Conservation (phyloP, 768 basidiomycete species). For the Russula sp. region DNA sequence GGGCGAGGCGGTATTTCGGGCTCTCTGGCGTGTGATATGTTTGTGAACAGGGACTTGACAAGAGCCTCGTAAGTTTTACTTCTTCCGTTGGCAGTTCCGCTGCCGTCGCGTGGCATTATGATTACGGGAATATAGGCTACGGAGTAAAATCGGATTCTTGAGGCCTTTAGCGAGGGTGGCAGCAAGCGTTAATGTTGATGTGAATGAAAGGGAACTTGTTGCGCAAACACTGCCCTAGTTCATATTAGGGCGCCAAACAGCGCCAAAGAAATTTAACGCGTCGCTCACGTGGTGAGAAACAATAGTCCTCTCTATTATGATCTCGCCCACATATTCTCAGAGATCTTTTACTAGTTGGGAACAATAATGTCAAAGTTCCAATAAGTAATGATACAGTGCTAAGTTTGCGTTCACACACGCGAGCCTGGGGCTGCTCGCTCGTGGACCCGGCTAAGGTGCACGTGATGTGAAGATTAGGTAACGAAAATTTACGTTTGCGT, state of each 20-base stretch:
- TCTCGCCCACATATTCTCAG: background rate
- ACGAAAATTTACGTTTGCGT: background rate
- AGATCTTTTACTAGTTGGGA: background rate
- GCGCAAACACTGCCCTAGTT: background rate
- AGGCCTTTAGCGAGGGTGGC: background rate
- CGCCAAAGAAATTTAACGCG: slow-evolving; percentile 18
- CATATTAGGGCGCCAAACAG: slow-evolving; percentile 7
- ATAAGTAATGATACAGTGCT: background rate
- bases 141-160: background rate
- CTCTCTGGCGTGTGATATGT: slow-evolving; percentile 16
- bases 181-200: slow-evolving; percentile 6
- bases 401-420: background rate
- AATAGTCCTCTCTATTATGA: background rate
- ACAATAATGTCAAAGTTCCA: background rate
- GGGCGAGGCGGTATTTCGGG: slow-evolving; percentile 21
- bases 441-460: background rate
- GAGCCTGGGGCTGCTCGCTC: background rate
- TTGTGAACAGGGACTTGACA: slow-evolving; percentile 24
- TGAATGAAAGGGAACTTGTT: background rate
- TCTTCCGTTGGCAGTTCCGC: background rate
- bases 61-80: slow-evolving; percentile 18
- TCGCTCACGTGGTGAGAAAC: slow-evolving; percentile 19
- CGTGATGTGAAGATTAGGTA: slow-evolving; percentile 20
- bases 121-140: background rate
- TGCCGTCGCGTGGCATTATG: slow-evolving; percentile 19